Evolutionary conservation across 2,329 filamentous ascomycete species (phyloP), one percentile per base, ranked within the genome.

Genomic region (Thielaviopsis euricoi): DNA sequence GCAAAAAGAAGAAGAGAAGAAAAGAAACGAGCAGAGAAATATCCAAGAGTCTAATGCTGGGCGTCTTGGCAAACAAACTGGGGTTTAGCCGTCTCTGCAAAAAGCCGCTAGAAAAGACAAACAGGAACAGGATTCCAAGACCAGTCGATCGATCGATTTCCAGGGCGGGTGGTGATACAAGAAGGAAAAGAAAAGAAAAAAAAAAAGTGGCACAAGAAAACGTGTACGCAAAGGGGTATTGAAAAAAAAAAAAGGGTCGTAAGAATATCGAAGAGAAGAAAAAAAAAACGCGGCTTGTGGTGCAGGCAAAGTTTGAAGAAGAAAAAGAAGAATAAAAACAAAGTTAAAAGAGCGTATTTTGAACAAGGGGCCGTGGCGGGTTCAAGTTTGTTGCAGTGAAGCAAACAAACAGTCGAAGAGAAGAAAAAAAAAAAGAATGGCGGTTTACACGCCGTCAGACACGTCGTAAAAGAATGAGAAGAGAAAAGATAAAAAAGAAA

Each of bases 401-500:
- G 12, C 29, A 33, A 33, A 10, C 29, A 33, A 33, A 33, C 29
- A 33, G 29, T 10, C 29, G 19, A 56, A 55, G 21, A 43, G 48
- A 46, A 48, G 22, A 48, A 56, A 3, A 48, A 49, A 21, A n/a
- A 21, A 13, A 7, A 22, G 51, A 53, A n/a, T n/a, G n/a, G n/a
- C n/a, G n/a, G n/a, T n/a, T 15, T n/a, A 37, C 25, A 46, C 23
- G 15, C 19, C 37, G 52, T 12, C 37, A 54, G 25, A 29, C 52
- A 54, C 23, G 52, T 19, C 25, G 43, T 19, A 54, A 21, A 9
- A 17, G 12, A 37, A 53, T 19, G 37, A 53, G n/a, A 21, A 53
- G 7, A 52, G 12, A n/a, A n/a, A 43, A 58, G 58, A 60, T 52
- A 37, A 59, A 60, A 59, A 22, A 26, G 7, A 19, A 25, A 51